These are phyloP conservation scores for Metschnikowia similis DNA, from an alignment of 805 yeast species.

Conservation along the genomic window DNA sequence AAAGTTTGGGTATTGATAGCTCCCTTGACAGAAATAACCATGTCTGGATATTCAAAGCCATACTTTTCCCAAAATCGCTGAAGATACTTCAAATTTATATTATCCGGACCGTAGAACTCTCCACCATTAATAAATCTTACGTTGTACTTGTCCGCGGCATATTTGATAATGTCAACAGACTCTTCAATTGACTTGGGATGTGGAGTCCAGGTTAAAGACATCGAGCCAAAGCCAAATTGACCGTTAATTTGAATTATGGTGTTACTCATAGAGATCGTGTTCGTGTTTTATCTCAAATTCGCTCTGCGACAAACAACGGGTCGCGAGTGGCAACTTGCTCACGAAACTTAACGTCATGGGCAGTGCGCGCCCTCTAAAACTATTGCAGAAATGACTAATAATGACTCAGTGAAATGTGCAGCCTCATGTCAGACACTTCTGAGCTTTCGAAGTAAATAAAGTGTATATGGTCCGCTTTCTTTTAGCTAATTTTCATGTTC, in stretches of 20 bases:
- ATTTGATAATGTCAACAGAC: slow-evolving; percentile 51
- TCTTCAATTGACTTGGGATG: slow-evolving; percentile 50
- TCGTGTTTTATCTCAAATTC: not conserved
- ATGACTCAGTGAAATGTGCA: not conserved
- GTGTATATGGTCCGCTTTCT: too few relatives aligned
- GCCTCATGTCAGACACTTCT: not conserved
- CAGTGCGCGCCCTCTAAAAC: not conserved
- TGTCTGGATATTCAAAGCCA: slow-evolving; percentile 47
- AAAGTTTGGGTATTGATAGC: slow-evolving; percentile 37
- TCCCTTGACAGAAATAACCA: slow-evolving; percentile 67
- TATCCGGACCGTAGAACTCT: slow-evolving; percentile 65
- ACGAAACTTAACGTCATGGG: not conserved
- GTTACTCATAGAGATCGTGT: not conserved
- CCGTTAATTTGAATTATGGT: slow-evolving; percentile 18
- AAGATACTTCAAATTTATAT: slow-evolving; percentile 52
- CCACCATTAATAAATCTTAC: slow-evolving; percentile 65
- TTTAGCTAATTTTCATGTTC: too few relatives aligned
- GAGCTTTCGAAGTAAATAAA: not conserved
- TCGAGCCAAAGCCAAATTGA: slow-evolving; percentile 66
- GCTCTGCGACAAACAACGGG: not conserved
- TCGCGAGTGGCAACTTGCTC: not conserved
- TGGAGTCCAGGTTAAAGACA: slow-evolving; percentile 75
- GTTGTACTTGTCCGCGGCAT: slow-evolving; percentile 40
- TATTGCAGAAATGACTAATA: not conserved
- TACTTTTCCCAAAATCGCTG: slow-evolving; percentile 59